Conservation (phyloP, 306 rosid species). For the Oemleria cerasiformis region DNA sequence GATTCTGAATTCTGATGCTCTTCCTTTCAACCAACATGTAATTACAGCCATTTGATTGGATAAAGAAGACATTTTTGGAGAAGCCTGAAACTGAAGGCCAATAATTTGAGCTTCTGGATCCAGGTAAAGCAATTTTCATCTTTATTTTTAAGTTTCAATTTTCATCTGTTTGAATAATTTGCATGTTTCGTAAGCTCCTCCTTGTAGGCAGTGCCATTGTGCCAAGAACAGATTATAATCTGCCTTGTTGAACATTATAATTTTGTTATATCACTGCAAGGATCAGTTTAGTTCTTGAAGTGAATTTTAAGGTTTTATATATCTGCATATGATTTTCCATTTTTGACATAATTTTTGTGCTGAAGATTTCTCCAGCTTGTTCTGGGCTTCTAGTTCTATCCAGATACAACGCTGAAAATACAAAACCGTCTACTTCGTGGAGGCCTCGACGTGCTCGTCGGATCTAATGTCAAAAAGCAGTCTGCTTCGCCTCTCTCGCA, state of each 20-base stretch:
- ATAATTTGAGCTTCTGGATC: constrained; percentile 12
- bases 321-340: not conserved
- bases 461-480: constrained; percentile 58
- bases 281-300: not conserved
- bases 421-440: too few species aligned
- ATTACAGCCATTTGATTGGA: constrained; percentile 35
- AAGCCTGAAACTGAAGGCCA: constrained; percentile 24
- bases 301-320: not conserved
- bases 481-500: constrained; percentile 34
- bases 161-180: constrained; percentile 16
- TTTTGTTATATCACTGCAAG: constrained; percentile 20
- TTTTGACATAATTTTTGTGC: not conserved
- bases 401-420: too few species aligned
- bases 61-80: constrained; percentile 35
- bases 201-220: too few species aligned
- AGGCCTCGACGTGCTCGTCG: constrained; percentile 60
- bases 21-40: not conserved
- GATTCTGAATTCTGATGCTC: not conserved
- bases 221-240: not conserved
- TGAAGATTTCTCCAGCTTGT: not conserved
- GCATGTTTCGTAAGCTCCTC: constrained; percentile 4
- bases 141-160: constrained; percentile 1
- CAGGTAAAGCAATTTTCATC: not conserved
- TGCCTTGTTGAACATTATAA: not conserved
- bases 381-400: not conserved